Evolutionary conservation across 2,329 filamentous ascomycete genomes (phyloP).

Genomic region (Ceratocystis colombiana): DNA sequence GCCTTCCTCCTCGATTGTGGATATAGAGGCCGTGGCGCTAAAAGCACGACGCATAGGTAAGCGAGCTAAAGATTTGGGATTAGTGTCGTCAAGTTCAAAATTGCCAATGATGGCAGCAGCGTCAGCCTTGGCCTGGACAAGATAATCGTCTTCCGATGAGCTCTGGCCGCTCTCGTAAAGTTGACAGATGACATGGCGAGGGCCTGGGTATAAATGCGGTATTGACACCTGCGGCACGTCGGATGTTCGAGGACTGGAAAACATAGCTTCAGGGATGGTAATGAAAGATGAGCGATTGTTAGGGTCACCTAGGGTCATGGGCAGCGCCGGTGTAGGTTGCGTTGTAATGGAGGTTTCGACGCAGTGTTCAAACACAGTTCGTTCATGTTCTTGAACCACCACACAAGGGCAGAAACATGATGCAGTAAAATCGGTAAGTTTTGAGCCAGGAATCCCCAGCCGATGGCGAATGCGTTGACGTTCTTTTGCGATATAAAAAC

Average conservation of each 20-base stretch:
- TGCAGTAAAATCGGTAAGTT: constrained; percentile 16
- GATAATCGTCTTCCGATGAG: constrained; percentile 20
- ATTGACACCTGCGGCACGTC: neutral
- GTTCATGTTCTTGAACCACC: constrained; percentile 24
- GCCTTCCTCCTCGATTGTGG: constrained; percentile 24
- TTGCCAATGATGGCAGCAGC: constrained; percentile 20
- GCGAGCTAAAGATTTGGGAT: constrained; percentile 1
- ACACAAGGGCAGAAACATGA: constrained; percentile 25
- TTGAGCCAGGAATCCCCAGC: constrained; percentile 22
- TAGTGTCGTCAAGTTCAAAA: constrained; percentile 15
- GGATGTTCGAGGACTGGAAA: constrained; percentile 15
- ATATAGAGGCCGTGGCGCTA: constrained; percentile 21
- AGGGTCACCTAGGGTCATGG: constrained; percentile 24
- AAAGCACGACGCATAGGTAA: constrained; percentile 12
- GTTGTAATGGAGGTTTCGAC: constrained; percentile 21
- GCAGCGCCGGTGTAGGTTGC: constrained; percentile 21
- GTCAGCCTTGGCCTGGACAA: constrained; percentile 22
- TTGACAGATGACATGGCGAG: constrained; percentile 17
- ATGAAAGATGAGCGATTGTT: constrained; percentile 24
- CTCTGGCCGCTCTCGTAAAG: constrained; percentile 21
- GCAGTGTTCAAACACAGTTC: constrained; percentile 24
- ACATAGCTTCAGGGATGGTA: constrained; percentile 23
- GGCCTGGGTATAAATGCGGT: neutral
- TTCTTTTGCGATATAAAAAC: constrained; percentile 23
- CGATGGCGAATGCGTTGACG: constrained; percentile 23